These are phyloP conservation scores for Pharnaceum exiguum DNA, from an alignment of 148 eudicot species.

Conservation along the genomic window DNA sequence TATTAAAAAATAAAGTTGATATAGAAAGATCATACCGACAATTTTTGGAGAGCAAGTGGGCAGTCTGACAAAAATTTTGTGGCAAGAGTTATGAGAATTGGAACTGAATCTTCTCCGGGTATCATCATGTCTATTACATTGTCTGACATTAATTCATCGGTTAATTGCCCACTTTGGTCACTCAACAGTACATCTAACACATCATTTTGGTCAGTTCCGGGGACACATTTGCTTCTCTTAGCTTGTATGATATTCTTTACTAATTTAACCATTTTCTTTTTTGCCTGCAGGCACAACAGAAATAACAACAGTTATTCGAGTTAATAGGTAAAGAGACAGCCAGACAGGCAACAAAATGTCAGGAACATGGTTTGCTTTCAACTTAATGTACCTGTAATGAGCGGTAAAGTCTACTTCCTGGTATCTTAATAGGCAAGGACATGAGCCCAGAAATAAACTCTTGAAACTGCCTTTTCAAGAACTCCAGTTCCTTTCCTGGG, in stretches of 20 bases:
- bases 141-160: slow-evolving; percentile 73
- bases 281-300: slow-evolving; percentile 40
- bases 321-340: not conserved
- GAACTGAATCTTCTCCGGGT: slow-evolving; percentile 95
- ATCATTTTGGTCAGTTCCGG: slow-evolving; percentile 39
- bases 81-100: slow-evolving; percentile 77
- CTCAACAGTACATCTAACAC: slow-evolving; percentile 64
- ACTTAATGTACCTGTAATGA: slow-evolving; percentile 59
- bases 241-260: slow-evolving; percentile 51
- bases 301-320: not conserved
- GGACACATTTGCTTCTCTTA: slow-evolving; percentile 28
- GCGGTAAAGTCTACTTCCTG: slow-evolving; percentile 71
- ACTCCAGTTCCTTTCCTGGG: slow-evolving; percentile 72
- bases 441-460: slow-evolving; percentile 89
- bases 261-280: slow-evolving; percentile 71
- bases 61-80: slow-evolving; percentile 74
- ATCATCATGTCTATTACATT: slow-evolving; percentile 95
- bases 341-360: not conserved
- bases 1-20: not conserved
- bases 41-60: slow-evolving; percentile 62
- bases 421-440: slow-evolving; percentile 80
- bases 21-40: slow-evolving; percentile 37
- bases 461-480: slow-evolving; percentile 58
- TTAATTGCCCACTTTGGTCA: slow-evolving; percentile 57
- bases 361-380: not conserved